Evolutionary conservation across 148 eudicot genomes (phyloP).

Genomic region (Persicaria maculosa): DNA sequence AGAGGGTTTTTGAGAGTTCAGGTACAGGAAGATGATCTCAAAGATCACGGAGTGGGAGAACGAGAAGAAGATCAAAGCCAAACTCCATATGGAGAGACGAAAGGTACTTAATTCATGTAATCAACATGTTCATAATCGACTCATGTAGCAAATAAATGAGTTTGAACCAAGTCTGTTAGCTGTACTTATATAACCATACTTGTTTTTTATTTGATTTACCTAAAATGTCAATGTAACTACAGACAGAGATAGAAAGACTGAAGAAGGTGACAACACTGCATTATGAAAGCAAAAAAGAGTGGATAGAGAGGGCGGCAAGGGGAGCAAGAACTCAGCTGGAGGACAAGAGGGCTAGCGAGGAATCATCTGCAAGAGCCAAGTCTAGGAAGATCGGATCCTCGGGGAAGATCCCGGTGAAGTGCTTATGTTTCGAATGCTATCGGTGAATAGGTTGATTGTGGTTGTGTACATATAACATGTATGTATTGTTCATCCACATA

Average conservation of each 20-base stretch:
- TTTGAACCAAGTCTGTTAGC: too few relatives aligned
- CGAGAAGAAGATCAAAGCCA: slow-evolving; percentile 51
- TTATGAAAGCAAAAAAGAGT: slow-evolving; percentile 44
- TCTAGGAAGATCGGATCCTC: slow-evolving; percentile 51
- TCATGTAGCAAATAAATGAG: not conserved
- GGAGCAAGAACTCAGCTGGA: slow-evolving; percentile 54
- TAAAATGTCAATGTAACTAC: too few relatives aligned
- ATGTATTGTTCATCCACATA: too few relatives aligned
- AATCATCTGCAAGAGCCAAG: slow-evolving; percentile 34
- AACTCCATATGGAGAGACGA: slow-evolving; percentile 41
- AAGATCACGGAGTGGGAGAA: slow-evolving; percentile 62
- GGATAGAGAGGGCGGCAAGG: slow-evolving; percentile 42
- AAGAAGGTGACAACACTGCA: slow-evolving; percentile 39
- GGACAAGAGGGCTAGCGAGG: slow-evolving; percentile 57
- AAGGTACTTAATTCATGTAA: slow-evolving; percentile 30
- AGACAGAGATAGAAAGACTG: slow-evolving; percentile 56
- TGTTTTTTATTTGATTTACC: too few relatives aligned
- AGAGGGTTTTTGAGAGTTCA: slow-evolving; percentile 9
- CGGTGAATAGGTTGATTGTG: not conserved
- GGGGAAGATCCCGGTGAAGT: slow-evolving; percentile 39
- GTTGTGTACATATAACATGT: not conserved
- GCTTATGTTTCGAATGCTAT: slow-evolving; percentile 42
- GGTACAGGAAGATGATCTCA: slow-evolving; percentile 51
- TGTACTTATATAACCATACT: too few relatives aligned
- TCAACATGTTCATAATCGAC: not conserved